Percentiles rank a stretch among this genome's conserved stretches.
Conservation (phyloP, 805 yeast species). For the Ogataea minuta region DNA sequence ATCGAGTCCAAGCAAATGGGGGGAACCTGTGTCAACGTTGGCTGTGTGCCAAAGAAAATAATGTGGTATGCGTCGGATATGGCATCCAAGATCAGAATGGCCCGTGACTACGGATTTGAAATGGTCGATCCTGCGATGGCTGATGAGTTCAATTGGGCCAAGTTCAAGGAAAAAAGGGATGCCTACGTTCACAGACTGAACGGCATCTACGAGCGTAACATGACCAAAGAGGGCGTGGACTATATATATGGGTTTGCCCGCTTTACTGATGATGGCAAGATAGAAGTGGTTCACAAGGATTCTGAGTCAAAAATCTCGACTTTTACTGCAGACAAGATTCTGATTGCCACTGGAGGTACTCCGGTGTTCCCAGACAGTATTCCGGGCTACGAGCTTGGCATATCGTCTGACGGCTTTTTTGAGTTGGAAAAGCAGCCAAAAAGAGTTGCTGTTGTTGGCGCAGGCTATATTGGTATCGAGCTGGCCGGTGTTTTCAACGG, state of each 20-base stretch:
- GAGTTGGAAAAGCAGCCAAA: constrained; percentile 79
- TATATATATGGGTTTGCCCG: constrained; percentile 82
- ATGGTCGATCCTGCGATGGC: constrained; percentile 52
- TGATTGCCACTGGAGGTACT: constrained; percentile 92
- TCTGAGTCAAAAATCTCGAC: constrained; percentile 46
- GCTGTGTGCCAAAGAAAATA: constrained; percentile 98
- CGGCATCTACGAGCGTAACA: constrained; percentile 88
- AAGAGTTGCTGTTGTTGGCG: constrained; percentile 92
- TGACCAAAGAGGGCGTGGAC: constrained; percentile 87
- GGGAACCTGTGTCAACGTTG: constrained; percentile 98
- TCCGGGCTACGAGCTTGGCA: constrained; percentile 81
- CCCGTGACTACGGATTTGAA: constrained; percentile 78
- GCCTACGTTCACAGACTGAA: constrained; percentile 85
- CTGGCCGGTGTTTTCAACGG: constrained; percentile 92
- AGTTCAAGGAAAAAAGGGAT: constrained; percentile 83
- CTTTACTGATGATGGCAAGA: constrained; percentile 66
- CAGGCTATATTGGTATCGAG: constrained; percentile 97
- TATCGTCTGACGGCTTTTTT: constrained; percentile 89
- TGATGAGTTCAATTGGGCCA: constrained; percentile 75
- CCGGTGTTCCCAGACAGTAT: constrained; percentile 68
- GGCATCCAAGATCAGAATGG: constrained; percentile 72
- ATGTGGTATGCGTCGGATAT: constrained; percentile 98
- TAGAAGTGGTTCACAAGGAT: constrained; percentile 73
- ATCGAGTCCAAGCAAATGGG: constrained; percentile 84
- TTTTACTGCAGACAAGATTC: constrained; percentile 76